A percentile compares a stretch with the other conserved stretches of the same genome.
Conservation (phyloP, 768 basidiomycete genomes). For the Lactifluus subvellereus region DNA sequence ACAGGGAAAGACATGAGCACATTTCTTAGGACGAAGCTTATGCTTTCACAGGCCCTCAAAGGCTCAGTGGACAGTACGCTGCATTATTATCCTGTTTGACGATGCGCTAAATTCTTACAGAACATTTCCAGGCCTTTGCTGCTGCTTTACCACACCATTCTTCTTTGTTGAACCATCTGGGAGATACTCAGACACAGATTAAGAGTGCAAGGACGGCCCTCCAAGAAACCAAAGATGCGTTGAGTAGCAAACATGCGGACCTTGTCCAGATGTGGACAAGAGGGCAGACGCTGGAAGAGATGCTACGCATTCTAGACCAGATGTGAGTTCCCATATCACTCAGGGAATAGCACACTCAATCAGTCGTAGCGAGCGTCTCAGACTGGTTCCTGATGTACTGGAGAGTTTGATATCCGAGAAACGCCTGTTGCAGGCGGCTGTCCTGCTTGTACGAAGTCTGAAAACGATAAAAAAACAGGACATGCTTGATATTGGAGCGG, state of each 20-base stretch:
- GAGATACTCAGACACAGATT: conserved; percentile 69
- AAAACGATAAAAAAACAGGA: conserved; percentile 90
- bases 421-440: conserved; percentile 80
- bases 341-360: conserved; percentile 21
- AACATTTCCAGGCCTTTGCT: conserved; percentile 91
- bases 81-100: conserved; percentile 19
- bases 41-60: conserved; percentile 74
- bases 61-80: conserved; percentile 81
- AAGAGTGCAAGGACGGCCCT: conserved; percentile 62
- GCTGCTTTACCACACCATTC: conserved; percentile 91
- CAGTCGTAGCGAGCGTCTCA: conserved; percentile 58
- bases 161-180: conserved; percentile 64
- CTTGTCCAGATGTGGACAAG: conserved; percentile 86
- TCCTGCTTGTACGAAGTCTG: conserved; percentile 77
- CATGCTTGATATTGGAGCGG: conserved; percentile 92
- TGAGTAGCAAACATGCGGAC: conserved; percentile 80
- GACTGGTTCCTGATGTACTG: conserved; percentile 83
- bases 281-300: conserved; percentile 89
- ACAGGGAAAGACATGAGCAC: conserved; percentile 69
- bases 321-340: conserved; percentile 48
- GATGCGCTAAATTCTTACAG: conserved; percentile 36
- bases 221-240: conserved; percentile 70
- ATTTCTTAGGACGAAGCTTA: conserved; percentile 68
- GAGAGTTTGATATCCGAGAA: conserved; percentile 97
- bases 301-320: conserved; percentile 89